Evolutionary conservation across 176 grass and related monocot genomes (phyloP), one percentile per base, ranked within the genome.

Genomic region (Rhynchospora breviuscula): DNA sequence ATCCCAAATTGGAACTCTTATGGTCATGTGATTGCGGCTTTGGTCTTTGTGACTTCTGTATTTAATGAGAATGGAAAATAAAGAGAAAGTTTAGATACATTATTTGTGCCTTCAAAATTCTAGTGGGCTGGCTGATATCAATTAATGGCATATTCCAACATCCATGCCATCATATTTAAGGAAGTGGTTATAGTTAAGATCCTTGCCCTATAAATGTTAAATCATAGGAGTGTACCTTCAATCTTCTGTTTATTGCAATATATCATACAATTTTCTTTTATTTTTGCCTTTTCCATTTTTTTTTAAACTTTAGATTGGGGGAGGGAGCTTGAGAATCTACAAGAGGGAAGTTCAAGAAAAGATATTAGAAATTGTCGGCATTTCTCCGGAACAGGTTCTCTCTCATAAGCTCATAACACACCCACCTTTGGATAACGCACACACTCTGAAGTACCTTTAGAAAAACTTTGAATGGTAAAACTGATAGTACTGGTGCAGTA

Each of bases 261-360:
- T 76, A 73, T 23, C 15, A 1, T 9, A 72, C 80, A 40, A 85
- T 22, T 79, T 44, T 11, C 84, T 17, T 81, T 35, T 66, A 26
- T 78, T 74, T 47, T 72, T 46, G 60, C 33, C 81, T 78, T 57
- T 31, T 19, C 23, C n/a, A n/a, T n/a, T 29, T 29, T 78, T 71
- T 75, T 57, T 52, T n/a, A 66, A 59, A 67, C 70, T 54, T 78
- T 72, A 98, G 92, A 95, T 98, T 68, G 95, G 95, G 67, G 91
- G 95, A 44, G 95, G 95, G 53, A 98, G 92, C 83, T 88, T 98
- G 83, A 95, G 92, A 88, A 98, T 98, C 61, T 95, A 93, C 64
- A 98, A 95, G 73, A 91, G 87, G 75, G 92, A 93, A 89, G 79
- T 95, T 85, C 95, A 98, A 43, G 86, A 93, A 89, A 95, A 86